These are phyloP conservation scores for Bipolaris sorokiniana DNA, from an alignment of 2,329 filamentous ascomycete genomes.

Conservation along the genomic window DNA sequence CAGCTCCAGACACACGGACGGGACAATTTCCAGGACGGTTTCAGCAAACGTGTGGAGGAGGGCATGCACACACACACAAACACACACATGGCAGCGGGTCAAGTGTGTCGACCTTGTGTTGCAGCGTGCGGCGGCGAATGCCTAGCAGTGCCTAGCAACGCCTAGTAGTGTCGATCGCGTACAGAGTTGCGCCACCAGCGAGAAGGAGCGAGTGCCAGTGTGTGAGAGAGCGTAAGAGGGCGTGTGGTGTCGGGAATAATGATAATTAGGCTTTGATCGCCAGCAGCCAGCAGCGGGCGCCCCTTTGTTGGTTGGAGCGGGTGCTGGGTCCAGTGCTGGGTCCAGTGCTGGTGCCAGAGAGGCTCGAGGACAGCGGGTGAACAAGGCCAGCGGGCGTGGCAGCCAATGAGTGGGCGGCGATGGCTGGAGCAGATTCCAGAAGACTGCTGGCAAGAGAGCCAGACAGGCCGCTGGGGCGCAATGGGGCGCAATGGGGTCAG, in stretches of 20 bases:
- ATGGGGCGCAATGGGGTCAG: constrained; percentile 2
- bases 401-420: constrained; percentile 1
- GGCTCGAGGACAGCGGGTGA: too few relatives aligned
- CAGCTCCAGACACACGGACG: constrained; percentile 5
- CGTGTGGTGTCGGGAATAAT: constrained; percentile 1
- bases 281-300: background rate
- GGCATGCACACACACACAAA: too few relatives aligned
- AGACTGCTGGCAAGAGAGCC: constrained; percentile 1
- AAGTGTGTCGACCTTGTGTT: constrained; percentile 4
- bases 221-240: background rate
- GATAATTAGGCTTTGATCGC: background rate
- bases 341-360: too few relatives aligned
- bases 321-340: too few relatives aligned
- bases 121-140: constrained; percentile 4
- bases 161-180: constrained; percentile 5
- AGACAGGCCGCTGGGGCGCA: background rate
- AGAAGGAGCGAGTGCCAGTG: background rate
- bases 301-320: background rate
- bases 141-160: background rate
- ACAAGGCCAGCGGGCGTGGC: background rate
- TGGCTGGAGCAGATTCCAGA: constrained; percentile 3
- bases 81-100: background rate
- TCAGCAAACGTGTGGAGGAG: constrained; percentile 1
- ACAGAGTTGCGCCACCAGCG: constrained; percentile 12
- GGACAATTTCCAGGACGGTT: background rate